phyloP scores from a whole-genome alignment of 352 stramenopile genomes.

The Globisporangium nunn region DNA sequence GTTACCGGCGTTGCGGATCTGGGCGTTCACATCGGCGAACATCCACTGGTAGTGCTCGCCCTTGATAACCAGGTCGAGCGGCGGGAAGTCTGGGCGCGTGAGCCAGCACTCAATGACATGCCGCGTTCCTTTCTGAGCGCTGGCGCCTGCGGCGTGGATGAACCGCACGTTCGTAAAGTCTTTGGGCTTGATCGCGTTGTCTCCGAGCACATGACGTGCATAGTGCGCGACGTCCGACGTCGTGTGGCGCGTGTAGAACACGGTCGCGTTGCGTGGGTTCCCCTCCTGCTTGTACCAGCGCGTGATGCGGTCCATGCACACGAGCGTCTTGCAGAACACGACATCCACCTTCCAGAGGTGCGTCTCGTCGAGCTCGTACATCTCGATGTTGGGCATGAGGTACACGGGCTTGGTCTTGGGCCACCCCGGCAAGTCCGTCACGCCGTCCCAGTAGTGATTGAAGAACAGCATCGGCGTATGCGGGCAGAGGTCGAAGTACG shows the following conservation, averaged over 20 bases:
- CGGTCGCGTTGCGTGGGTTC: conserved; percentile 29
- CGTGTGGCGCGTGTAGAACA: conserved; percentile 52
- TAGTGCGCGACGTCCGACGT: conserved; percentile 35
- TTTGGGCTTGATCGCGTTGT: conserved; percentile 14
- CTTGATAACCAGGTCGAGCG: conserved; percentile 30
- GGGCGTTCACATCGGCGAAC: conserved; percentile 10
- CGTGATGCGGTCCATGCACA: conserved; percentile 6
- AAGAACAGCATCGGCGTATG: conserved; percentile 41
- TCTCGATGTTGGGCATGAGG: conserved; percentile 51
- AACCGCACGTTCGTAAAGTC: conserved; percentile 38
- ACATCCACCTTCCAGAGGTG: conserved; percentile 41
- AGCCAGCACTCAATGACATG: conserved; percentile 51
- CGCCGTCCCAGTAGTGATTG: conserved; percentile 48
- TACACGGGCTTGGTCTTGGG: conserved; percentile 34
- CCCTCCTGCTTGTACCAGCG: conserved; percentile 48
- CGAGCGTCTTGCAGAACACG: conserved; percentile 42
- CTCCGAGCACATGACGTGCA: conserved; percentile 17
- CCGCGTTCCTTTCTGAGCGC: conserved; percentile 37
- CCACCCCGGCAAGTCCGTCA: conserved; percentile 20
- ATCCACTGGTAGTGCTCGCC: conserved; percentile 11
- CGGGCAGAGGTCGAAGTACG: conserved; percentile 50
- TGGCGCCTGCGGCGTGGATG: conserved; percentile 29
- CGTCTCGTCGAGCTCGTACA: conserved; percentile 37
- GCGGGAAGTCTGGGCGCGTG: conserved; percentile 28
- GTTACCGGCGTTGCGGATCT: conserved; percentile 8